Percentiles rank a stretch among this genome's conserved stretches.
phyloP scores from a whole-genome alignment of 192 early-diverging fungal genomes.

The Physocladia obscura region DNA sequence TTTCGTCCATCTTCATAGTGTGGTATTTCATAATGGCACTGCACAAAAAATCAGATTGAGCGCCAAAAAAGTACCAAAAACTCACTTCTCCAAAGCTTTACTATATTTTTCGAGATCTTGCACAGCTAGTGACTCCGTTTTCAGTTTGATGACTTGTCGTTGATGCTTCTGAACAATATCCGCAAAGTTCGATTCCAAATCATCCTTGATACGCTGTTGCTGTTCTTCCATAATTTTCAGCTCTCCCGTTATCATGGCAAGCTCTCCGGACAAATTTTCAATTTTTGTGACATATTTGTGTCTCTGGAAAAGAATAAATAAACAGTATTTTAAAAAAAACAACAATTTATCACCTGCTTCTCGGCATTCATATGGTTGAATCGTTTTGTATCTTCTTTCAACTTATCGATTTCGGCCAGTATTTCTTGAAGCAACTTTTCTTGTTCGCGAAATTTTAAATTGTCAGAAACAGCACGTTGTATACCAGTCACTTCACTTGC shows the following conservation, averaged over 20 bases:
- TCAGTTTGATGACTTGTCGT: constrained; percentile 66
- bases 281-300: constrained; percentile 35
- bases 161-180: constrained; percentile 72
- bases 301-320: constrained; percentile 30
- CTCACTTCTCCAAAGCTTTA: constrained; percentile 74
- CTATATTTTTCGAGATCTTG: constrained; percentile 82
- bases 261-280: constrained; percentile 40
- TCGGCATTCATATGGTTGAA: background rate
- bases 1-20: constrained; percentile 91
- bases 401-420: constrained; percentile 34
- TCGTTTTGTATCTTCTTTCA: constrained; percentile 37
- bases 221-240: constrained; percentile 82
- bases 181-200: constrained; percentile 74
- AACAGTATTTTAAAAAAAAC: constrained; percentile 14
- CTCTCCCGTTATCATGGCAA: constrained; percentile 69
- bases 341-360: background rate
- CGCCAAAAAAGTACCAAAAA: background rate
- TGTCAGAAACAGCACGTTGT: constrained; percentile 45
- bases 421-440: constrained; percentile 36
- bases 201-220: constrained; percentile 50
- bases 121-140: constrained; percentile 76
- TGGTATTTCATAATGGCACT: constrained; percentile 84
- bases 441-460: constrained; percentile 49
- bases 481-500: constrained; percentile 26
- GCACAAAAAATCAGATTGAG: background rate